These are phyloP conservation scores for Rhododendron griersonianum DNA, from an alignment of 148 eudicot genomes.

Conservation along the genomic window DNA sequence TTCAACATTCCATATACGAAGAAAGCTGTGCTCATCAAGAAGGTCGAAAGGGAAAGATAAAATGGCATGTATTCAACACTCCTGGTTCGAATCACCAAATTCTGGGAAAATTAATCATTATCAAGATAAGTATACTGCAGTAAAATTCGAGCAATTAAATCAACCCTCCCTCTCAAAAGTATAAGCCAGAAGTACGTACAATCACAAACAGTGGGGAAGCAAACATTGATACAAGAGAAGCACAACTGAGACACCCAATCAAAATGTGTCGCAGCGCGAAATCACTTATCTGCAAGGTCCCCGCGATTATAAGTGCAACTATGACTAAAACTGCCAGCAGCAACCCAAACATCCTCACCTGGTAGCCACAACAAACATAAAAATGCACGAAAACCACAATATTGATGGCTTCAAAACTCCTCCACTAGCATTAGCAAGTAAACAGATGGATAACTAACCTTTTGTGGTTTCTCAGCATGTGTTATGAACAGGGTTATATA, in stretches of 20 bases:
- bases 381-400: not conserved
- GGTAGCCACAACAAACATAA: conserved; percentile 14
- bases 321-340: conserved; percentile 44
- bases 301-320: conserved; percentile 36
- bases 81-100: conserved; percentile 65
- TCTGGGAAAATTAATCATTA: conserved; percentile 32
- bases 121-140: conserved; percentile 4
- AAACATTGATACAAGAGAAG: conserved; percentile 81
- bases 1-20: conserved; percentile 62
- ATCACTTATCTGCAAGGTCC: conserved; percentile 51
- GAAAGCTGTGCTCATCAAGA: conserved; percentile 82
- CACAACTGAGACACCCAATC: conserved; percentile 61
- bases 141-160: conserved; percentile 1
- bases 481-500: conserved; percentile 51
- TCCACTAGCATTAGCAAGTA: conserved; percentile 8
- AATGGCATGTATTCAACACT: conserved; percentile 96
- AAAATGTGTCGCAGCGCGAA: conserved; percentile 34
- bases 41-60: conserved; percentile 77
- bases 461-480: conserved; percentile 47
- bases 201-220: conserved; percentile 86
- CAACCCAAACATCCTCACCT: conserved; percentile 66
- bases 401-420: not conserved
- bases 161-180: not conserved
- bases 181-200: conserved; percentile 34
- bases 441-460: conserved; percentile 36